These are phyloP conservation scores for Xylaria hypoxylon DNA, from an alignment of 2,329 filamentous ascomycete species.

Conservation along the genomic window DNA sequence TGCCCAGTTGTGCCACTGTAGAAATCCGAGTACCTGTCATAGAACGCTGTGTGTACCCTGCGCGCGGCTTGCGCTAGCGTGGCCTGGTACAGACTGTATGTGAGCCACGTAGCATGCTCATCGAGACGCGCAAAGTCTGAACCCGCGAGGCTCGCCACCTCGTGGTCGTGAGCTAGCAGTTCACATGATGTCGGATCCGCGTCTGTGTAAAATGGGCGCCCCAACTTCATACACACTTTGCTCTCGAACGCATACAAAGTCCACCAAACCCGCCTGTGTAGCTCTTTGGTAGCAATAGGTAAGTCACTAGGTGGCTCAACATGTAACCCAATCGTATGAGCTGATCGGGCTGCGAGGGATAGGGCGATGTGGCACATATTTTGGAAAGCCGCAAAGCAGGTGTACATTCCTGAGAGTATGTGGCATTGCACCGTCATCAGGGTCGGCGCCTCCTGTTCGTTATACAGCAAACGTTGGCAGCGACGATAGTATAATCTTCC, in stretches of 20 bases:
- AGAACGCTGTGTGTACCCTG: conserved; percentile 52
- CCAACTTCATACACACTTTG: conserved; percentile 60
- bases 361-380: conserved; percentile 60
- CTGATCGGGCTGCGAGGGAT: conserved; percentile 57
- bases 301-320: conserved; percentile 59
- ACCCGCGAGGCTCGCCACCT: conserved; percentile 47
- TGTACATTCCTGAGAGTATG: conserved; percentile 58
- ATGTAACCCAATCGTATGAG: conserved; percentile 62
- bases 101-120: conserved; percentile 55
- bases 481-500: conserved; percentile 61
- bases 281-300: conserved; percentile 38
- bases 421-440: conserved; percentile 62
- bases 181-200: conserved; percentile 51
- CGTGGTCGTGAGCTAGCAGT: conserved; percentile 54
- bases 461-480: conserved; percentile 57
- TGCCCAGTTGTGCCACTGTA: conserved; percentile 44
- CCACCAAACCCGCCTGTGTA: conserved; percentile 65
- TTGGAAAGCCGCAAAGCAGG: conserved; percentile 60
- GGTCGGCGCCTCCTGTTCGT: conserved; percentile 61
- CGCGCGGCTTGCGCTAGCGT: conserved; percentile 52
- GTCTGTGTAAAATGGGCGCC: conserved; percentile 56
- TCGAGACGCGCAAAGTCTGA: conserved; percentile 50
- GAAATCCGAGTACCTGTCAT: conserved; percentile 49
- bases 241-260: conserved; percentile 61
- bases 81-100: conserved; percentile 51